Evolutionary conservation across 768 basidiomycete genomes (phyloP), one percentile per base, ranked within the genome.

Genomic region (Leccinum imitatum): DNA sequence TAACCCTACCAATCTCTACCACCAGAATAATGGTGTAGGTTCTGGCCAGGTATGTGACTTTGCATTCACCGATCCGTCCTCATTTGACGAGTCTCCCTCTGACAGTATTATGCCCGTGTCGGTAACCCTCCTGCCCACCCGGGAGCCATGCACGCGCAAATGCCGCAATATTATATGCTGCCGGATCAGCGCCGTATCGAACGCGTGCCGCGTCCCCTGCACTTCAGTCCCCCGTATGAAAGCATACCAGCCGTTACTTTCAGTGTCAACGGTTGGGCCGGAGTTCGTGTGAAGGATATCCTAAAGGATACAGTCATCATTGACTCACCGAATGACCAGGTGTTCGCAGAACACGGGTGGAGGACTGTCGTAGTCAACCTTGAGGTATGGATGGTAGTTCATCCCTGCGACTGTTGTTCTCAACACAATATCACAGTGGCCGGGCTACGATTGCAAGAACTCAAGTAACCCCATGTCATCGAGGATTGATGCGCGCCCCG

Each of bases 101-200:
- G 6, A 52, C 30, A 52, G 51, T 17, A 15, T 23, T 57, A 41
- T 21, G 9, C 25, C 30, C 10, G 37, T 11, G n/a, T 11, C 17
- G 33, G 27, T 19, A 57, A 56, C 27, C 52, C 53, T 11, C 57
- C 53, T 30, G 1, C 23, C 14, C 57, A 57, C 19, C 57, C 57
- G 1, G 57, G 57, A 21, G 27, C 57, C n/a, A 56, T 55, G 53
- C 53, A 41, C 6, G 37, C 57, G 5, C 35, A 27, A 3, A 57
- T 57, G 57, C 57, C 57, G 21, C 27, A 54, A 21, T 41, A 54
- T 10, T 57, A 55, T 11, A 11, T 3, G 53, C 2, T 57, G 10
- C 27, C 19, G 15, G 57, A 57, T 27, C 57, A 57, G 15, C 57
- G 57, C 19, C 57, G 57, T 15, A 56, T 57, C 7, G 53, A 57